These are phyloP conservation scores for Cryptomeria japonica DNA, from an alignment of 75 land plant species.

Conservation along the genomic window DNA sequence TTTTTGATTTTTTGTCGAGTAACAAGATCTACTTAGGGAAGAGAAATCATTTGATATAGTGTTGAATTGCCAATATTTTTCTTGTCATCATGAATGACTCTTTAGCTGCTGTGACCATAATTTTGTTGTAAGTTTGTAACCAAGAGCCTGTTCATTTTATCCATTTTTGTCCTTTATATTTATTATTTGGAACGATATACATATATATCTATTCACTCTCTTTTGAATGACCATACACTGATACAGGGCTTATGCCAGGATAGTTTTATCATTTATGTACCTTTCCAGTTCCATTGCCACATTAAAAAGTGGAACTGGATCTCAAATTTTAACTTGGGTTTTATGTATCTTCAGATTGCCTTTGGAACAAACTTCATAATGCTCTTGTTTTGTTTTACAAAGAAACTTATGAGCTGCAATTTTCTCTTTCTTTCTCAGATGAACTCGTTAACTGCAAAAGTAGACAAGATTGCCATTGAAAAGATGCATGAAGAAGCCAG, in stretches of 20 bases:
- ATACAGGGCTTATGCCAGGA: background rate
- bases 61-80: background rate
- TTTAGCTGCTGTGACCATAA: background rate
- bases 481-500: slow-evolving; percentile 62
- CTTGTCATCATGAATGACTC: background rate
- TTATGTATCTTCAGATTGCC: background rate
- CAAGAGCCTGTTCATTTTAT: background rate
- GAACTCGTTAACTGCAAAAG: slow-evolving; percentile 69
- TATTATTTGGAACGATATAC: background rate
- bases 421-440: slow-evolving; percentile 30
- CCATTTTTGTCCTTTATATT: background rate
- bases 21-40: background rate
- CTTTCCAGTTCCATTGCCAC: background rate
- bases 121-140: background rate
- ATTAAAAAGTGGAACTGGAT: background rate
- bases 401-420: slow-evolving; percentile 63
- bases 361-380: no score
- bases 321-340: background rate
- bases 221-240: background rate
- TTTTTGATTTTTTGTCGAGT: background rate
- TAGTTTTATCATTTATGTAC: background rate
- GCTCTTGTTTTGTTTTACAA: slow-evolving; percentile 17
- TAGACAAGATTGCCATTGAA: slow-evolving; percentile 35
- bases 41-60: background rate
- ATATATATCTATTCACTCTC: background rate